A percentile compares a stretch with the other conserved stretches of the same genome.
phyloP scores from a whole-genome alignment of 148 eudicot genomes.

The Chenopodium formosanum region DNA sequence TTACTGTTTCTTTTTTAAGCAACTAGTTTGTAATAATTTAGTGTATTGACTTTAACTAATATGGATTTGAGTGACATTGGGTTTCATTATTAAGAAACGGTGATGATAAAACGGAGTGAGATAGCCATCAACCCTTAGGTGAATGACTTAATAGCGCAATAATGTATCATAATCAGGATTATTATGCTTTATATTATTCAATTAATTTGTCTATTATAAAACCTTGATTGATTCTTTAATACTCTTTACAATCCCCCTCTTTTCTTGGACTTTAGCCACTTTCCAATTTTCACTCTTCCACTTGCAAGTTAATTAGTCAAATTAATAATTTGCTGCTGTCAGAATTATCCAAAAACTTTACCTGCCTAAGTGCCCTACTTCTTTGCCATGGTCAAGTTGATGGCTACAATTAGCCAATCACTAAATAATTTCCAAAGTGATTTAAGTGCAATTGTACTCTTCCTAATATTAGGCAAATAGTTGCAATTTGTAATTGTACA shows the following conservation, averaged over 20 bases:
- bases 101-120: too few relatives aligned
- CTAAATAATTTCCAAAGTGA: neutral
- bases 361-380: neutral
- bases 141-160: neutral
- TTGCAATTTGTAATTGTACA: too few relatives aligned
- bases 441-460: neutral
- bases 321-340: constrained; percentile 7
- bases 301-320: constrained; percentile 1
- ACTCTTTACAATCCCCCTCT: neutral
- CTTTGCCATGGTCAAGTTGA: constrained; percentile 1
- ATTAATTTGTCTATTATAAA: neutral
- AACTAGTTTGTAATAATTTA: too few relatives aligned
- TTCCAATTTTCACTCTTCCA: neutral
- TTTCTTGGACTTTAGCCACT: constrained; percentile 13
- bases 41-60: too few relatives aligned
- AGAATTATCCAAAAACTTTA: neutral
- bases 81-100: too few relatives aligned
- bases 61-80: too few relatives aligned
- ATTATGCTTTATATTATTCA: neutral
- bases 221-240: neutral
- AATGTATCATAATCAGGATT: neutral
- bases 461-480: too few relatives aligned
- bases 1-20: too few relatives aligned
- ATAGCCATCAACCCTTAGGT: neutral
- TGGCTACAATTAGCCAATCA: constrained; percentile 1